Conservation (phyloP, 2,329 filamentous ascomycete genomes). For the Davidsoniella virescens region DNA sequence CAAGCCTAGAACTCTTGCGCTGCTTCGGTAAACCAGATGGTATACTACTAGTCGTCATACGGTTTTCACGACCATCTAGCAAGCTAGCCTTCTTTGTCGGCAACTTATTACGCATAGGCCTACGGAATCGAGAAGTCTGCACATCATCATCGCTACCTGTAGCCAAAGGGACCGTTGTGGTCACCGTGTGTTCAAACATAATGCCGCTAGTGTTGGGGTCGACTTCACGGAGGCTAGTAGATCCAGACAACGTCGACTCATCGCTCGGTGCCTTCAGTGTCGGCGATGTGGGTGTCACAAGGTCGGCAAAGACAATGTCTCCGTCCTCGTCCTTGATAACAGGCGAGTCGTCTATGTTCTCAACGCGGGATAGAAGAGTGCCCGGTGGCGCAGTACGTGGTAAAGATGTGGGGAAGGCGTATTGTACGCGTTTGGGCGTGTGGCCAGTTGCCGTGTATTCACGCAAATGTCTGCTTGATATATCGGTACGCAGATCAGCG, state of each 20-base stretch:
- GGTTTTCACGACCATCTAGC: slow-evolving; percentile 9
- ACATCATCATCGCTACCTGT: neutral
- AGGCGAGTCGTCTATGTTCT: slow-evolving; percentile 14
- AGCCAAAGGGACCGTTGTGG: slow-evolving; percentile 8
- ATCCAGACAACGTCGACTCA: slow-evolving; percentile 2
- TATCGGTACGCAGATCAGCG: slow-evolving; percentile 50
- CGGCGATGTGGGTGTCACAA: slow-evolving; percentile 14
- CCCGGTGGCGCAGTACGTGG: slow-evolving; percentile 50
- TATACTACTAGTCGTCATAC: neutral
- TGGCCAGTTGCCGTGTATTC: slow-evolving; percentile 77
- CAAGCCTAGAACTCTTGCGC: too few species aligned
- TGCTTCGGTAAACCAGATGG: too few species aligned
- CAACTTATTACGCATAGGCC: neutral
- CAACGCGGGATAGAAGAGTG: slow-evolving; percentile 26
- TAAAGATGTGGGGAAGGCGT: slow-evolving; percentile 63
- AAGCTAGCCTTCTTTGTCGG: slow-evolving; percentile 10
- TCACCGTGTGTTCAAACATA: slow-evolving; percentile 7
- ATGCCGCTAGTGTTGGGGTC: slow-evolving; percentile 27
- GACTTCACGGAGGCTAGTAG: slow-evolving; percentile 37
- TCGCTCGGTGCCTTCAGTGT: neutral
- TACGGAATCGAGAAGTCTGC: neutral
- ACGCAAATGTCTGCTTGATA: slow-evolving; percentile 46
- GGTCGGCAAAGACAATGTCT: slow-evolving; percentile 28
- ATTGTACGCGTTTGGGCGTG: slow-evolving; percentile 67
- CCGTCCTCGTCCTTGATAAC: slow-evolving; percentile 19